These are phyloP conservation scores for Penicillium silybi DNA, from an alignment of 495 filamentous ascomycete species.

Conservation along the genomic window DNA sequence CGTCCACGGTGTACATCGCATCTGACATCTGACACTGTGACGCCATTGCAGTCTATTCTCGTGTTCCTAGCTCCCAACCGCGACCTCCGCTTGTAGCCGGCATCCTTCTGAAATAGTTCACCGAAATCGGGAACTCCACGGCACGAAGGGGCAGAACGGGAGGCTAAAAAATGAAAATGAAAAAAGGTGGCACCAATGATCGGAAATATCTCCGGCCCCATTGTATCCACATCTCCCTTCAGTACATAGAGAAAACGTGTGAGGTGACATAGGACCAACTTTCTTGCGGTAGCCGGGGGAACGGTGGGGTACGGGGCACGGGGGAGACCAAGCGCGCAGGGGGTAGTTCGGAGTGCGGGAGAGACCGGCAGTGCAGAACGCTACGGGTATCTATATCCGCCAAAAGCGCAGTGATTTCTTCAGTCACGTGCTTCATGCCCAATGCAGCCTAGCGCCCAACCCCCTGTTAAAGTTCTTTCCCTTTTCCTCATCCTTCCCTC, in stretches of 20 bases:
- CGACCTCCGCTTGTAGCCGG: slow-evolving; percentile 12
- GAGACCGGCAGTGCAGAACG: background rate
- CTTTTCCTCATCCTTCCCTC: slow-evolving; percentile 10
- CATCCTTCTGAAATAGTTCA: slow-evolving; percentile 22
- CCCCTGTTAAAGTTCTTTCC: slow-evolving; percentile 7
- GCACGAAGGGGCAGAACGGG: slow-evolving; percentile 9
- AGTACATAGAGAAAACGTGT: background rate
- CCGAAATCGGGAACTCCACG: slow-evolving; percentile 20
- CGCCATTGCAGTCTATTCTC: background rate
- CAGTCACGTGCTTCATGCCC: background rate
- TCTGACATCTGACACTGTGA: background rate
- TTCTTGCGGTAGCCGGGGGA: slow-evolving; percentile 9
- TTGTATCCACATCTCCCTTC: slow-evolving; percentile 6
- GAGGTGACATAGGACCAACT: background rate
- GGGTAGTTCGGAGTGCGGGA: background rate
- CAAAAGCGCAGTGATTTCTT: background rate
- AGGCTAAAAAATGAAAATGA: background rate
- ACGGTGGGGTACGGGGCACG: background rate
- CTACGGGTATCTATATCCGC: background rate
- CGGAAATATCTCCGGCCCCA: slow-evolving; percentile 6
- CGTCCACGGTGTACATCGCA: background rate
- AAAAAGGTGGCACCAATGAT: slow-evolving; percentile 1
- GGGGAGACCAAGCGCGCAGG: background rate
- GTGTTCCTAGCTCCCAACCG: background rate
- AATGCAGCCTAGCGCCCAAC: slow-evolving; percentile 1